These are phyloP conservation scores for Neospora caninum DNA, from an alignment of 169 alveolate genomes.

Conservation along the genomic window DNA sequence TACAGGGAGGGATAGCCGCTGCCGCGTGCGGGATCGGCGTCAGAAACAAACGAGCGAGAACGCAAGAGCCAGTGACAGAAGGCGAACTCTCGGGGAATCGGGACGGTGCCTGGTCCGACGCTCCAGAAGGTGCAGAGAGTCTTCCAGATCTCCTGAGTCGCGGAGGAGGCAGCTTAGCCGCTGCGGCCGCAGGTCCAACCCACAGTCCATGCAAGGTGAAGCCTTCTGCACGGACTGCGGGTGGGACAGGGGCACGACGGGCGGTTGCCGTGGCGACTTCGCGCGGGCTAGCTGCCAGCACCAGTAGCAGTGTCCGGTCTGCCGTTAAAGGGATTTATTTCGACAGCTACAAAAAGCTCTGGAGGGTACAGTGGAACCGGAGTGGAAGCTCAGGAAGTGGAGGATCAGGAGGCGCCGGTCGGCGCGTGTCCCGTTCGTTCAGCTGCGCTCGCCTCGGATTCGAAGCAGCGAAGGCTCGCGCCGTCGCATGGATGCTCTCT, in stretches of 20 bases:
- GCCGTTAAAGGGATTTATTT: slow-evolving; percentile 56
- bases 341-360: slow-evolving; percentile 55
- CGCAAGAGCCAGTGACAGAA: not conserved
- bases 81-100: not conserved
- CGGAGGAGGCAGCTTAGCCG: not conserved
- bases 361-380: slow-evolving; percentile 60
- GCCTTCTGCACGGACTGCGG: not conserved
- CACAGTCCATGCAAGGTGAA: not conserved
- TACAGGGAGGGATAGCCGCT: too few relatives aligned
- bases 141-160: slow-evolving; percentile 3
- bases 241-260: not conserved
- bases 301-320: slow-evolving; percentile 29
- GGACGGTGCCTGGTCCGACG: not conserved
- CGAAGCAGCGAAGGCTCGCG: slow-evolving; percentile 55
- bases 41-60: not conserved
- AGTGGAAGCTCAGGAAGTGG: slow-evolving; percentile 39
- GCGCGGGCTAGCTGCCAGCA: not conserved
- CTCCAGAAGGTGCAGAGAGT: not conserved
- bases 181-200: not conserved
- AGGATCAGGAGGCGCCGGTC: slow-evolving; percentile 34
- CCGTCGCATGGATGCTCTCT: slow-evolving; percentile 61
- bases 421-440: slow-evolving; percentile 50
- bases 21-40: not conserved
- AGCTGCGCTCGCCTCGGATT: slow-evolving; percentile 57
- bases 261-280: not conserved